A percentile compares a stretch with the other conserved stretches of the same genome.
phyloP scores from a whole-genome alignment of 148 eudicot genomes.

The Diospyros lotus region DNA sequence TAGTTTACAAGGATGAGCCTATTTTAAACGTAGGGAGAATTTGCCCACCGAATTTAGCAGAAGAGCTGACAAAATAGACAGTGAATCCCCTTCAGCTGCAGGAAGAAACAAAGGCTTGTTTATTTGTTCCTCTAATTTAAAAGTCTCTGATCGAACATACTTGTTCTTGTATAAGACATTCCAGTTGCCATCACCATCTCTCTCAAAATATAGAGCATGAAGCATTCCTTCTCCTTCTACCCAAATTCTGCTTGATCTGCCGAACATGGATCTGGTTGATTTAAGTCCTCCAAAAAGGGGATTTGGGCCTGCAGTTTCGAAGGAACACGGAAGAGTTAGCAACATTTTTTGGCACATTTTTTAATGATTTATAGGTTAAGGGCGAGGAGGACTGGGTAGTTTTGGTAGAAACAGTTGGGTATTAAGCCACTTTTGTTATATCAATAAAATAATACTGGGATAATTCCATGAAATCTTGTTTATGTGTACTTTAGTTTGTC shows the following conservation, averaged over 20 bases:
- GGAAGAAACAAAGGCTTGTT: conserved; percentile 33
- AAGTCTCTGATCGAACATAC: conserved; percentile 31
- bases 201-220: conserved; percentile 33
- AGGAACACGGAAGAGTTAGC: not conserved
- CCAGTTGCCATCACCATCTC: conserved; percentile 23
- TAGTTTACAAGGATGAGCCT: not conserved
- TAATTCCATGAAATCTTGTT: no score
- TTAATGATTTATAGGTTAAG: no score
- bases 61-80: conserved; percentile 32
- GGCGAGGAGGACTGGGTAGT: no score
- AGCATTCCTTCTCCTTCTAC: conserved; percentile 58
- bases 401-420: no score
- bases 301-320: conserved; percentile 30
- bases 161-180: conserved; percentile 22
- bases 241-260: conserved; percentile 40
- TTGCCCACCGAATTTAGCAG: conserved; percentile 25
- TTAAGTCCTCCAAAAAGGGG: conserved; percentile 41
- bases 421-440: no score
- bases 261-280: conserved; percentile 34
- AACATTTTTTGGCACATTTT: not conserved
- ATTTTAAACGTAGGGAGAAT: not conserved
- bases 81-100: conserved; percentile 29
- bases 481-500: no score
- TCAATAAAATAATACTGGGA: no score
- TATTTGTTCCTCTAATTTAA: conserved; percentile 20